phyloP scores from a whole-genome alignment of 331 rosid species.

The Telfairia occidentalis region DNA sequence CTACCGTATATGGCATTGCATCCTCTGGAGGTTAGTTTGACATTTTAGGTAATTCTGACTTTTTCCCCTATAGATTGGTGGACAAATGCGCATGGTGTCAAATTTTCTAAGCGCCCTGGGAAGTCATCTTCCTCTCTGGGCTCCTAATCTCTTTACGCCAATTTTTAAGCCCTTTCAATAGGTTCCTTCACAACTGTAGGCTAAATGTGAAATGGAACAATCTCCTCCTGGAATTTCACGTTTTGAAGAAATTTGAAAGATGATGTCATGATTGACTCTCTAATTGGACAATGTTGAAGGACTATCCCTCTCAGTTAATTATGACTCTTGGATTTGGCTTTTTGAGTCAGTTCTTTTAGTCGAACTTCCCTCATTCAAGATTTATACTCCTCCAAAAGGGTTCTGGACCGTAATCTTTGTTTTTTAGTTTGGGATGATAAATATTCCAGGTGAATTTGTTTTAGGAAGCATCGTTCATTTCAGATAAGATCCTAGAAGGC shows the following conservation, averaged over 20 bases:
- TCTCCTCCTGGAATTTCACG: too few species aligned
- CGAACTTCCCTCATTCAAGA: neutral
- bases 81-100: neutral
- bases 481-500: too few species aligned
- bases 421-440: neutral
- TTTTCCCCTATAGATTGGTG: neutral
- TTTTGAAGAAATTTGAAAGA: too few species aligned
- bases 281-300: too few species aligned
- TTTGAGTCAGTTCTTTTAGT: neutral
- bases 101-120: neutral
- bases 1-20: neutral
- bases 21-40: neutral
- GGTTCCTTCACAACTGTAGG: neutral
- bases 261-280: too few species aligned
- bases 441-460: neutral
- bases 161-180: neutral
- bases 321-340: neutral
- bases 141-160: neutral
- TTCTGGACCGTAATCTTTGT: neutral
- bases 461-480: too few species aligned
- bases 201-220: too few species aligned
- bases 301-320: too few species aligned
- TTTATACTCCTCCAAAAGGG: neutral
- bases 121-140: neutral
- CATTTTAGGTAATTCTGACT: neutral